These are phyloP conservation scores for Trametes cinnabarina DNA, from an alignment of 768 basidiomycete species.

Conservation along the genomic window DNA sequence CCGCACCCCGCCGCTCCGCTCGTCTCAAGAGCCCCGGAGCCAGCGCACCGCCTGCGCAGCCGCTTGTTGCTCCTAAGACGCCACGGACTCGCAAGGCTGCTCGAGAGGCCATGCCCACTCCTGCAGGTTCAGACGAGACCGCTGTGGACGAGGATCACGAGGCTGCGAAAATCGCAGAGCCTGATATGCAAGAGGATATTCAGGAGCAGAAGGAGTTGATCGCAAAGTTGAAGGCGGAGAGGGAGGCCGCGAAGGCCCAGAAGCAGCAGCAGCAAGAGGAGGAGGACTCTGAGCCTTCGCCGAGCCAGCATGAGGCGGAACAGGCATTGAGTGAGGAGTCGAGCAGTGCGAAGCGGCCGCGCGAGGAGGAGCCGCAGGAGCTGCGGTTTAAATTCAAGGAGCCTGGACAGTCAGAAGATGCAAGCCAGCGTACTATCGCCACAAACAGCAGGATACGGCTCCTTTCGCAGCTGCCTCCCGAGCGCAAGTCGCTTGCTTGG, in stretches of 20 bases:
- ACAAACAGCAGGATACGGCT: constrained; percentile 64
- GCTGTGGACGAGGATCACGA: constrained; percentile 58
- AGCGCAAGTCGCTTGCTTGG: constrained; percentile 78
- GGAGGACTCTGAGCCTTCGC: constrained; percentile 36
- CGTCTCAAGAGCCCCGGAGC: constrained; percentile 42
- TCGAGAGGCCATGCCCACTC: constrained; percentile 40
- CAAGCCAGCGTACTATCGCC: constrained; percentile 52
- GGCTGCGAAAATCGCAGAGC: constrained; percentile 47
- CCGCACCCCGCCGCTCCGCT: constrained; percentile 40
- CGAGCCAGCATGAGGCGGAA: constrained; percentile 34
- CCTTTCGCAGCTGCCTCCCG: constrained; percentile 54
- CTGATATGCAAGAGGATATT: constrained; percentile 68
- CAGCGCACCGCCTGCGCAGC: constrained; percentile 37
- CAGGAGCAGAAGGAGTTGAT: constrained; percentile 78
- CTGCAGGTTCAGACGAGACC: constrained; percentile 60
- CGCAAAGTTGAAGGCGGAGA: constrained; percentile 63
- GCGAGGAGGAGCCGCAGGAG: constrained; percentile 54
- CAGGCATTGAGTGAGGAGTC: constrained; percentile 20
- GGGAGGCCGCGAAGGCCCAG: constrained; percentile 37
- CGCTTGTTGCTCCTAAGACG: constrained; percentile 35
- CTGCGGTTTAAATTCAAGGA: constrained; percentile 67
- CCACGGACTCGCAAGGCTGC: constrained; percentile 37
- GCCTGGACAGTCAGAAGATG: constrained; percentile 42
- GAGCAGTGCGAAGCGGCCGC: constrained; percentile 43
- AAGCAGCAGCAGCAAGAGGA: constrained; percentile 23